phyloP scores from a whole-genome alignment of 1,284 basidiomycete species.

The Meira nashicola region DNA sequence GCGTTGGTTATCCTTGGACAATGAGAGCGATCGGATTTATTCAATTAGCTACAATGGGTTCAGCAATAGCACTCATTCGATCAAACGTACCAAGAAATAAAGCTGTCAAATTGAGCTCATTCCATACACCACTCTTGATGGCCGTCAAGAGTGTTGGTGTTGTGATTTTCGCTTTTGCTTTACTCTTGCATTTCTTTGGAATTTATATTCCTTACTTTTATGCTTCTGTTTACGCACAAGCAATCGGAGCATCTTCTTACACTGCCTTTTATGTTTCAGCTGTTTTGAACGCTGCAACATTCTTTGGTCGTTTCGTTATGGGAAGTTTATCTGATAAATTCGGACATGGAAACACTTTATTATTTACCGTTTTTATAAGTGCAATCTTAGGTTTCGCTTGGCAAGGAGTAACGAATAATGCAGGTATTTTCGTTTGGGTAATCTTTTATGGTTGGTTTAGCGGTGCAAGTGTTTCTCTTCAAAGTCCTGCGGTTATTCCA shows the following conservation, averaged over 20 bases:
- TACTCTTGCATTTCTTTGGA: background rate
- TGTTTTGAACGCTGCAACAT: background rate
- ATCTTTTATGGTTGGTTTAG: conserved; percentile 4
- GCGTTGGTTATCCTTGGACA: background rate
- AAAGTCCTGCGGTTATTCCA: no score
- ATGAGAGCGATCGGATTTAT: background rate
- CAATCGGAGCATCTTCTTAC: background rate
- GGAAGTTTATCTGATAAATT: background rate
- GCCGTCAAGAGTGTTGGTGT: background rate
- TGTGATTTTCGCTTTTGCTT: no score
- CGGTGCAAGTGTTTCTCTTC: no score
- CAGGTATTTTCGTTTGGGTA: background rate
- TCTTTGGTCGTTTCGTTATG: conserved; percentile 4
- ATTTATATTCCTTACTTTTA: conserved; percentile 4
- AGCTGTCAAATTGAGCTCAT: no score
- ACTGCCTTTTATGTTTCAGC: background rate
- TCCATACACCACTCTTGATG: background rate
- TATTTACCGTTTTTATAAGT: background rate
- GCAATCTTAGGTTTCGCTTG: background rate
- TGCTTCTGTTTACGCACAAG: background rate
- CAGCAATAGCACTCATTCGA: background rate
- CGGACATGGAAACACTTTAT: background rate
- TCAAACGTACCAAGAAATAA: background rate
- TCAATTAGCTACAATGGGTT: background rate
- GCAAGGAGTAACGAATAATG: background rate